These are phyloP conservation scores for Xylaria sp. DNA, from an alignment of 2,329 filamentous ascomycete species.

Conservation along the genomic window DNA sequence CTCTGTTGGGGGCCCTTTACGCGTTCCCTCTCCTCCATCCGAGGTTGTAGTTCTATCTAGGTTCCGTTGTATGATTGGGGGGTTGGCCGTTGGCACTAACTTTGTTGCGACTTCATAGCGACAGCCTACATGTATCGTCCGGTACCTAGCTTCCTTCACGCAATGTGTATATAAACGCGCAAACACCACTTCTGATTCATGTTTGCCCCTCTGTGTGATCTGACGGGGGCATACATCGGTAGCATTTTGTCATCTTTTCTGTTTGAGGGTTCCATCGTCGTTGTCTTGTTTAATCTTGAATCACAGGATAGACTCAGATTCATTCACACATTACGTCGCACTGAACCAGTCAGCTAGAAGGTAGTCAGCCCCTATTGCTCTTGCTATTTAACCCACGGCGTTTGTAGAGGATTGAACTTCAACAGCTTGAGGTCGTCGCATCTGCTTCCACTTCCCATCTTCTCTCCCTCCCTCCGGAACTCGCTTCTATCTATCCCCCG, in stretches of 20 bases:
- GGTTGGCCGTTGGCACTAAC: conserved; percentile 18
- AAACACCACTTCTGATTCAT: conserved; percentile 3
- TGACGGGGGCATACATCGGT: conserved; percentile 7
- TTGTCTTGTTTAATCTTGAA: conserved; percentile 10
- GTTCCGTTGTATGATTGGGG: conserved; percentile 3
- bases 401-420: not conserved
- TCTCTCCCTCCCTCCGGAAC: not conserved
- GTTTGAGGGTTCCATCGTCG: not conserved
- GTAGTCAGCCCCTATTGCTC: conserved; percentile 1
- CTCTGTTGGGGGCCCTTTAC: conserved; percentile 15
- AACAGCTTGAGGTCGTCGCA: too few relatives aligned
- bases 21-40: conserved; percentile 23
- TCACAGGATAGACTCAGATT: conserved; percentile 16
- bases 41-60: conserved; percentile 8
- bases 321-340: conserved; percentile 20
- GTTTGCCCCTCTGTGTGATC: conserved; percentile 12
- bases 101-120: conserved; percentile 10
- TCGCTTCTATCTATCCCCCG: not conserved
- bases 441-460: not conserved
- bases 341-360: too few relatives aligned
- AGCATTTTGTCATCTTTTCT: conserved; percentile 3
- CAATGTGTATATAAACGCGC: conserved; percentile 19
- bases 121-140: not conserved
- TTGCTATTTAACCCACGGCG: not conserved
- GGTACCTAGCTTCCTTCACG: not conserved